Evolutionary conservation across 108 stramenopile species (phyloP).

Genomic region (Conticribra guillardii): DNA sequence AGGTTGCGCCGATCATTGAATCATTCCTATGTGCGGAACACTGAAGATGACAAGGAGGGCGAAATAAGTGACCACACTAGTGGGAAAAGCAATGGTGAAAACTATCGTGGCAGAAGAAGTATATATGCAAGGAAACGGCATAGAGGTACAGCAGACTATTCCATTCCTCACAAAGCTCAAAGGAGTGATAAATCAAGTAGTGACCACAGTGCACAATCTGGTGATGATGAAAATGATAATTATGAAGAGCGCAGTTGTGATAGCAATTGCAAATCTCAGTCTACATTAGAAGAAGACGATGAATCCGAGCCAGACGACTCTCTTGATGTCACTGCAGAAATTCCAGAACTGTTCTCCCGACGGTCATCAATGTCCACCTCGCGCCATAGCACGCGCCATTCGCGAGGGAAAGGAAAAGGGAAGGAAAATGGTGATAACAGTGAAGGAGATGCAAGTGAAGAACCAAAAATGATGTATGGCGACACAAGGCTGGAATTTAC

Average conservation of each 20-base stretch:
- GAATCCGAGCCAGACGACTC: conserved; percentile 34
- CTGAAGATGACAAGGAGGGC: conserved; percentile 8
- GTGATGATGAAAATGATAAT: neutral
- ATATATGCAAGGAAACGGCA: neutral
- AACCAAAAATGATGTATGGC: conserved; percentile 54
- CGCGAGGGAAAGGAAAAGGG: neutral
- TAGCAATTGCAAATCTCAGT: conserved; percentile 13
- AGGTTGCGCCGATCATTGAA: conserved; percentile 13
- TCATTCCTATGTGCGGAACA: neutral
- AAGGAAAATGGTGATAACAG: conserved; percentile 3
- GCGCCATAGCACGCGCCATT: conserved; percentile 16
- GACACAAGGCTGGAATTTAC: conserved; percentile 43
- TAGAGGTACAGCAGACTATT: neutral
- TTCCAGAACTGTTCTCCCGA: conserved; percentile 37
- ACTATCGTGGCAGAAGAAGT: neutral
- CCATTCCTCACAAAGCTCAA: neutral
- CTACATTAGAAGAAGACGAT: conserved; percentile 19
- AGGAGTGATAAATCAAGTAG: neutral
- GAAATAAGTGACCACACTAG: neutral
- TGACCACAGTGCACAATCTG: neutral
- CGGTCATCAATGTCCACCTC: conserved; percentile 33
- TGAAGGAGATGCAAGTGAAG: conserved; percentile 26
- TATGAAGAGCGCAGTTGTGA: neutral
- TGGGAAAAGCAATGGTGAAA: neutral
- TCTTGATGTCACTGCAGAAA: conserved; percentile 47